Evolutionary conservation across 768 basidiomycete genomes (phyloP).

Genomic region (Cystobasidiopsis lactophilus): DNA sequence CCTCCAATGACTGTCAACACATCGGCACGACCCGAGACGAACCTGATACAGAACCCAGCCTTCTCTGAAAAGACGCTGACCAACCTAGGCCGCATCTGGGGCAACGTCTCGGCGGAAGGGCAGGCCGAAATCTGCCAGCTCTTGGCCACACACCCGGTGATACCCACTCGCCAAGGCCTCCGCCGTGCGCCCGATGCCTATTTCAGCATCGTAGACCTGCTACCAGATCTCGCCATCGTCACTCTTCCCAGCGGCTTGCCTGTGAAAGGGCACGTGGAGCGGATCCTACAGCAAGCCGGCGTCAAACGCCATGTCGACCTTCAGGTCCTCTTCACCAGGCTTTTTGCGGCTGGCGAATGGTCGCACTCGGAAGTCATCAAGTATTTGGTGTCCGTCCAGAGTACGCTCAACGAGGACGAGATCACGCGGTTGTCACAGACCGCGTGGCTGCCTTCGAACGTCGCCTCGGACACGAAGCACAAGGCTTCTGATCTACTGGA

Average conservation of each 20-base stretch:
- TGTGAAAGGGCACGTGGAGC: conserved; percentile 52
- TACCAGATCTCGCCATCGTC: conserved; percentile 59
- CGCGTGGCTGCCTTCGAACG: conserved; percentile 41
- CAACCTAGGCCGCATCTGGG: conserved; percentile 45
- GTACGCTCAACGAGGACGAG: conserved; percentile 38
- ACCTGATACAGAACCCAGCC: conserved; percentile 40
- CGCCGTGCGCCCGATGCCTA: conserved; percentile 39
- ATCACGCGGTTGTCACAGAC: conserved; percentile 38
- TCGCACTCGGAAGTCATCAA: conserved; percentile 45
- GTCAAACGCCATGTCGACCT: conserved; percentile 80
- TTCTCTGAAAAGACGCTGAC: conserved; percentile 65
- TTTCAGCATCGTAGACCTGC: conserved; percentile 64
- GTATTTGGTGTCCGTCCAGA: conserved; percentile 65
- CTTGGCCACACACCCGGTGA: conserved; percentile 35
- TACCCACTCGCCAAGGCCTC: conserved; percentile 56
- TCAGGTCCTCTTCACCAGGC: conserved; percentile 74
- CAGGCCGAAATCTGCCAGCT: conserved; percentile 34
- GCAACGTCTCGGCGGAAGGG: conserved; percentile 32
- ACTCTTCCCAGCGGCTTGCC: conserved; percentile 38
- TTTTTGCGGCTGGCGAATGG: conserved; percentile 20
- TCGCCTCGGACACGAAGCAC: conserved; percentile 13
- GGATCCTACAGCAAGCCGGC: conserved; percentile 40
- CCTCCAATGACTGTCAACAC: conserved; percentile 27
- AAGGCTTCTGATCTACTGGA: conserved; percentile 65
- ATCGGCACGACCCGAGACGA: conserved; percentile 30